A percentile compares a stretch with the other conserved stretches of the same genome.
phyloP scores from a whole-genome alignment of 495 filamentous ascomycete species.

The Aspergillus bertholletiae region DNA sequence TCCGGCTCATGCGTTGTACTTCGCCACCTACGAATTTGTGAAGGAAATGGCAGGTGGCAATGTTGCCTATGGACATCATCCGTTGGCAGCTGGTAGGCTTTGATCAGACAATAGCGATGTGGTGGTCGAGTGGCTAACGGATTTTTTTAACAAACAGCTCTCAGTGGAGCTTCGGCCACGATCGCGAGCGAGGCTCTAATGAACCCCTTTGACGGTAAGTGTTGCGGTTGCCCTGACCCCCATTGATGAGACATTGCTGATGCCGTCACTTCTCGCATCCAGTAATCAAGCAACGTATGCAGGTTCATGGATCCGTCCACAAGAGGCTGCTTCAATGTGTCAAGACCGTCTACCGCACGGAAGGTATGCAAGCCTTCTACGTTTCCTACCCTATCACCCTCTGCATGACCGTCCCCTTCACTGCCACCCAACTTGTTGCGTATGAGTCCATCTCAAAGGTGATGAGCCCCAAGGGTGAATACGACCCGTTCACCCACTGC shows the following conservation, averaged over 20 bases:
- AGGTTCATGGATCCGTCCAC: conserved; percentile 92
- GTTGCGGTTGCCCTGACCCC: no score
- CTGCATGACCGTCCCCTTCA: conserved; percentile 98
- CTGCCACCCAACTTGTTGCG: conserved; percentile 90
- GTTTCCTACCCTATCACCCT: conserved; percentile 97
- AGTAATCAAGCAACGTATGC: conserved; percentile 99
- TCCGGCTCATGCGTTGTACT: conserved; percentile 96
- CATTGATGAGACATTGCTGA: no score
- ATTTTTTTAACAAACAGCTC: no score
- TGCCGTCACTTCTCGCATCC: no score
- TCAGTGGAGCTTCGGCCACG: conserved; percentile 89
- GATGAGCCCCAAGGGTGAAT: conserved; percentile 79
- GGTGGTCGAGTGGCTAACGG: no score
- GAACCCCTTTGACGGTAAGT: conserved; percentile 97
- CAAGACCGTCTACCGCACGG: conserved; percentile 75
- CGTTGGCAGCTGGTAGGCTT: conserved; percentile 82
- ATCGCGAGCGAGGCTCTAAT: conserved; percentile 97
- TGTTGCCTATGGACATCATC: conserved; percentile 82
- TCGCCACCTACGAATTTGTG: conserved; percentile 94
- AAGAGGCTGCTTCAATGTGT: conserved; percentile 82
- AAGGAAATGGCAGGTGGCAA: conserved; percentile 96
- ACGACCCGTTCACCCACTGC: conserved; percentile 91
- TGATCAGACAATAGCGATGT: no score
- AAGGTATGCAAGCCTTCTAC: conserved; percentile 93
- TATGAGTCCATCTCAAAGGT: conserved; percentile 95